phyloP scores from a whole-genome alignment of 805 yeast species.

The Lachancea dasiensis region DNA sequence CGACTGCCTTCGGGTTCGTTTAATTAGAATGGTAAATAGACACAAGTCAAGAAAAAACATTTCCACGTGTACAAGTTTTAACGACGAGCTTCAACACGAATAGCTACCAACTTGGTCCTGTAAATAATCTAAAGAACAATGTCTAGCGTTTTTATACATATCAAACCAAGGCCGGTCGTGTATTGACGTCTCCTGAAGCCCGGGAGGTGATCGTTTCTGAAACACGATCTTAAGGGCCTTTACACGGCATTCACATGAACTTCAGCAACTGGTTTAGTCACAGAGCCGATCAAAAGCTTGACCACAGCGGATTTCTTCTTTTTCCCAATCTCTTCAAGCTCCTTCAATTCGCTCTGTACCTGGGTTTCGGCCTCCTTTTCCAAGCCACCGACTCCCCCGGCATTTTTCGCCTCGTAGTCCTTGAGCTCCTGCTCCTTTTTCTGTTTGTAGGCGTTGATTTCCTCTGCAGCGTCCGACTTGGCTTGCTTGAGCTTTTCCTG shows the following conservation, averaged over 20 bases:
- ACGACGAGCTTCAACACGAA: too few species aligned
- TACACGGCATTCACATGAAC: slow-evolving; percentile 66
- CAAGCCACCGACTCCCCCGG: slow-evolving; percentile 42
- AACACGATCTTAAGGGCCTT: too few species aligned
- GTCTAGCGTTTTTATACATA: background rate
- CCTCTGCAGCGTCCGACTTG: slow-evolving; percentile 84
- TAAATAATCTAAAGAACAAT: too few species aligned
- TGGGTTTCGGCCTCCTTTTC: slow-evolving; percentile 73
- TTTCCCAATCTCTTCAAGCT: slow-evolving; percentile 58
- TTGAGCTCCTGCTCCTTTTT: slow-evolving; percentile 80
- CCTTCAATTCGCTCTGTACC: slow-evolving; percentile 63
- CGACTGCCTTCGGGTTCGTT: too few species aligned
- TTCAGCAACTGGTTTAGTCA: slow-evolving; percentile 72
- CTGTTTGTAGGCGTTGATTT: slow-evolving; percentile 78
- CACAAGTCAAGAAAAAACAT: too few species aligned
- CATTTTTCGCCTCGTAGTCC: slow-evolving; percentile 64
- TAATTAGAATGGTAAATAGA: too few species aligned
- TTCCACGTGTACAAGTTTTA: too few species aligned
- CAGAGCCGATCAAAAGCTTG: slow-evolving; percentile 71
- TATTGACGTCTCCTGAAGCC: background rate
- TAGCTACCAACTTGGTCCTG: too few species aligned
- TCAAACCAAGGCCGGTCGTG: too few species aligned
- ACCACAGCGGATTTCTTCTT: slow-evolving; percentile 64
- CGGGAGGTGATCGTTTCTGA: too few species aligned
- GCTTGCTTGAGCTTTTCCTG: slow-evolving; percentile 84